Base-by-base conservation (phyloP, 129 eudicot species). In the Oenanthe sinensis region DNA sequence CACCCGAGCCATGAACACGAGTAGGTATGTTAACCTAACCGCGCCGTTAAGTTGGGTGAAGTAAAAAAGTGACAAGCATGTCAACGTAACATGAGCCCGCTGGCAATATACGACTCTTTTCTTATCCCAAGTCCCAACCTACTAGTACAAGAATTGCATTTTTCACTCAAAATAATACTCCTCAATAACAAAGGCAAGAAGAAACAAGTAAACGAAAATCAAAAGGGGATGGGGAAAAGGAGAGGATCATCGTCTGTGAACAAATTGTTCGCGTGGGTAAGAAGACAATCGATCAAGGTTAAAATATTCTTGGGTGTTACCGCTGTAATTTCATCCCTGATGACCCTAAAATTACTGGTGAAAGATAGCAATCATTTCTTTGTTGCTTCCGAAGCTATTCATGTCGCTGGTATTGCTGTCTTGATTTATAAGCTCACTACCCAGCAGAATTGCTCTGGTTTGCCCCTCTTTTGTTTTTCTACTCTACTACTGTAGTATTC, bases 401-500 rank as follows among this genome's bases (percentile, higher is more conserved):
- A 94, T 55, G 92, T 90, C 76, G 79, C 87, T n/a, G 98, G 98
- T 28, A 85, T 94, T 67, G 8, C 89, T 44, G 86, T 91, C 80
- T 86, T 94, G 80, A 91, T 91, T 82, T 87, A 84, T 85, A 94
- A 94, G 89, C 94, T 94, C 76, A 80, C 92, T 72, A 86, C 93
- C 37, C 87, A 87, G 71, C 89, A 87, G 40, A 89, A 89, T 62
- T 94, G 96, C 72, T 89, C 98, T 14, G 98, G 98, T 94, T 81
- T 30, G 54, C 3, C 36, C 36, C 36, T 1, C 36, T 33, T 33
- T 33, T 33, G 36, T 33, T 33, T 33, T 33, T 33, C 36, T 33
- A 33, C 36, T 33, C 36, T 33, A 33, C 36, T 33, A n/a, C n/a
- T n/a, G n/a, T n/a, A n/a, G n/a, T n/a, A 33, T 33, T 33, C 36